These are phyloP conservation scores for Fagus crenata DNA, from an alignment of 306 rosid genomes.

Conservation along the genomic window DNA sequence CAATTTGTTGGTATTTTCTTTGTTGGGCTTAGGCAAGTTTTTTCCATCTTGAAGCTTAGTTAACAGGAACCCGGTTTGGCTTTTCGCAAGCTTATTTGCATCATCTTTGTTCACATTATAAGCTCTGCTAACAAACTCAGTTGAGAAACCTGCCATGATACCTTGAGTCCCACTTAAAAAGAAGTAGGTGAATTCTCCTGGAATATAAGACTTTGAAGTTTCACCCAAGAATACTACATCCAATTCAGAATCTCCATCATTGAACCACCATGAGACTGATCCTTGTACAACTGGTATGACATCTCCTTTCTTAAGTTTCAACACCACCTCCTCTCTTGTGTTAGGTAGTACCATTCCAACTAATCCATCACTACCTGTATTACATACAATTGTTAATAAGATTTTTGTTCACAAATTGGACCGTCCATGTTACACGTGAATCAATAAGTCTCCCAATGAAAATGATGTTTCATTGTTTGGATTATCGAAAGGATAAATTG, in stretches of 20 bases:
- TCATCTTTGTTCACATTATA: slow-evolving; percentile 35
- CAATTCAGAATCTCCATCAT: slow-evolving; percentile 48
- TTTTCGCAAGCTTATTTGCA: slow-evolving; percentile 36
- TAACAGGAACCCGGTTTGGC: slow-evolving; percentile 45
- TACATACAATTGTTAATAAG: neutral
- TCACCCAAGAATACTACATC: slow-evolving; percentile 46
- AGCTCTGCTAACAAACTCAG: slow-evolving; percentile 34
- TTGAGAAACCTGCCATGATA: slow-evolving; percentile 43
- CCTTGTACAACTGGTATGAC: slow-evolving; percentile 54
- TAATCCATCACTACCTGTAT: slow-evolving; percentile 47
- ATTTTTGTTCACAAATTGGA: neutral
- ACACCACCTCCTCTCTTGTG: slow-evolving; percentile 38
- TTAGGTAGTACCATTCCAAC: slow-evolving; percentile 44
- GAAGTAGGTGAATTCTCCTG: slow-evolving; percentile 53
- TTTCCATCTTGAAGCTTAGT: slow-evolving; percentile 31
- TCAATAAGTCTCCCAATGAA: too few relatives aligned
- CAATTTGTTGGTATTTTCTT: slow-evolving; percentile 7
- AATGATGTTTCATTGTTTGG: too few relatives aligned
- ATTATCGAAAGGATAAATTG: too few relatives aligned
- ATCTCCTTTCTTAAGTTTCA: slow-evolving; percentile 55
- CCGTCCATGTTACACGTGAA: too few relatives aligned
- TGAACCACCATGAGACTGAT: slow-evolving; percentile 75
- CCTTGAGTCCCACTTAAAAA: slow-evolving; percentile 45
- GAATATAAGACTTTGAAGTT: slow-evolving; percentile 39
- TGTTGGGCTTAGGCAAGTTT: slow-evolving; percentile 42